Conservation (phyloP, 176 grass and related monocot species). For the Ampelocalamus luodianensis region DNA sequence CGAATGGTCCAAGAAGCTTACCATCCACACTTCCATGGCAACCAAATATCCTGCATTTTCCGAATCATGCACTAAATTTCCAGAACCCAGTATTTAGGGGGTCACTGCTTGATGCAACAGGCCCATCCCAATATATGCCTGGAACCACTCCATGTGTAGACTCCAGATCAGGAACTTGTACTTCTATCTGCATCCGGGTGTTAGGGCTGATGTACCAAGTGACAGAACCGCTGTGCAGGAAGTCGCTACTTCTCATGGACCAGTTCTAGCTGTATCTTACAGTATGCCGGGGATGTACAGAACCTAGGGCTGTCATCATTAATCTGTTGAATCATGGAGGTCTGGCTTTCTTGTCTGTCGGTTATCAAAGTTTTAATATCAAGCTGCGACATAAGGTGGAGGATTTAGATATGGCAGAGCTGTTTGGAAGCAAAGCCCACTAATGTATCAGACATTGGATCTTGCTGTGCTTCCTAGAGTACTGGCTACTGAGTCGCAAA, state of each 20-base stretch:
- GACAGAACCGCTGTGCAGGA: neutral
- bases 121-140: neutral
- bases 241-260: slow-evolving; percentile 25
- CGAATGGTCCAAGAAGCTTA: slow-evolving; percentile 33
- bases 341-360: neutral
- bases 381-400: neutral
- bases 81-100: slow-evolving; percentile 21
- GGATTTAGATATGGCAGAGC: neutral
- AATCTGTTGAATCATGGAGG: slow-evolving; percentile 5
- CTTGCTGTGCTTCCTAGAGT: neutral
- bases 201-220: slow-evolving; percentile 28
- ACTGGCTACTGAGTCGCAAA: neutral
- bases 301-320: neutral
- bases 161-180: slow-evolving; percentile 11
- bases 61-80: neutral
- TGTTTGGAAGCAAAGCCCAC: neutral
- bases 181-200: slow-evolving; percentile 17
- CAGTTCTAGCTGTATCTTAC: slow-evolving; percentile 21
- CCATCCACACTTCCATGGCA: slow-evolving; percentile 12
- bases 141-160: neutral
- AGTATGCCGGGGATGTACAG: slow-evolving; percentile 1
- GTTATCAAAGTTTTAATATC: neutral
- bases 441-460: neutral
- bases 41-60: slow-evolving; percentile 17
- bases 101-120: slow-evolving; percentile 26